A percentile compares a stretch with the other conserved stretches of the same genome.
Evolutionary conservation across 2,329 filamentous ascomycete species (phyloP).

Genomic region (Fusarium domesticum): DNA sequence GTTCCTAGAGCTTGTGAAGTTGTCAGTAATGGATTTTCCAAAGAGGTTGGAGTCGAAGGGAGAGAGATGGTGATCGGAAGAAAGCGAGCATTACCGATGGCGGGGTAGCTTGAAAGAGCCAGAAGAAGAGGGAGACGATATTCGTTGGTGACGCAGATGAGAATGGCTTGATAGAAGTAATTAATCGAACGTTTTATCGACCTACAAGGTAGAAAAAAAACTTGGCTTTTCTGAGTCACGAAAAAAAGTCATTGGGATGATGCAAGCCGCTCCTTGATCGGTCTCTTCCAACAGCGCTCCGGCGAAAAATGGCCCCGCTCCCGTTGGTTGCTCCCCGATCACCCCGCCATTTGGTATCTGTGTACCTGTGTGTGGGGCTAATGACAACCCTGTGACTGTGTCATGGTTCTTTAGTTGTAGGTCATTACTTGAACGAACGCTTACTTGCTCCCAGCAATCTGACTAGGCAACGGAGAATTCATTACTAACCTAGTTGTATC

Average conservation of each 20-base stretch:
- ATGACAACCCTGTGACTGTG: not conserved
- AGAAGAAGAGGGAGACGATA: not conserved
- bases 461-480: too few species aligned
- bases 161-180: constrained; percentile 1
- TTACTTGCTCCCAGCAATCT: too few species aligned
- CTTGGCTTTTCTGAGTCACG: constrained; percentile 22
- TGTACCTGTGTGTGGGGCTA: not conserved
- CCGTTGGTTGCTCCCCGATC: constrained; percentile 12
- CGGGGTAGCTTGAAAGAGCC: not conserved
- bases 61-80: too few species aligned
- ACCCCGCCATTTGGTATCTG: not conserved
- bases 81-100: not conserved
- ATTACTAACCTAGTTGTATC: too few species aligned
- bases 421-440: too few species aligned
- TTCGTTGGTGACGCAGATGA: not conserved
- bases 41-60: constrained; percentile 5
- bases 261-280: constrained; percentile 14
- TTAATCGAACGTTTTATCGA: not conserved
- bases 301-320: constrained; percentile 25
- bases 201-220: constrained; percentile 3
- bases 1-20: constrained; percentile 1
- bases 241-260: constrained; percentile 13
- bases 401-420: too few species aligned
- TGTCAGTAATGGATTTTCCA: constrained; percentile 7
- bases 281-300: constrained; percentile 5